Evolutionary conservation across 768 basidiomycete genomes (phyloP), one percentile per base, ranked within the genome.

Genomic region (Calocybe gangraenosa): DNA sequence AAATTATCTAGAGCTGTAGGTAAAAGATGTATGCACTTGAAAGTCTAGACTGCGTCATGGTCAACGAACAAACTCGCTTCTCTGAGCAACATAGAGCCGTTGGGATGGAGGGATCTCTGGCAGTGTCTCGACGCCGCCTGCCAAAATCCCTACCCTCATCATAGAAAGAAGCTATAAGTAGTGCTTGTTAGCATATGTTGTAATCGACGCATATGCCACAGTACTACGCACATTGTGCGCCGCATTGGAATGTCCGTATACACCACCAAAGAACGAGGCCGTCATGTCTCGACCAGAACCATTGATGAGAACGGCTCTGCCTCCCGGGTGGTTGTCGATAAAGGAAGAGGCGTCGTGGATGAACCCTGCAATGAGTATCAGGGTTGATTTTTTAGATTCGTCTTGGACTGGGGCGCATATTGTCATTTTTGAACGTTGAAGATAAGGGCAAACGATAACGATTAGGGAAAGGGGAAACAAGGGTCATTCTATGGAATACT

Each of bases 221-320:
- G 13, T 38, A 18, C 19, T 17, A 65, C 79, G 49, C 58, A 82
- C 82, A 51, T 87, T 87, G 60, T 86, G 83, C 9, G 89, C 89
- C 5, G 87, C 88, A 61, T 88, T 86, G 7, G 85, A 87, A 58
- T 92, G 89, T 20, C 80, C 74, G 61, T 91, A 89, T 1, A 85
- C 69, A 18, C 91, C 91, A 3, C 92, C 92, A 59, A 84, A 88
- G 70, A 94, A 94, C 2, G 87, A 76, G 0, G 84, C 75, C 0
- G 91, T 92, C 60, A 87, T 82, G 51, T 94, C 91, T 57, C 81
- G 84, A n/a, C 91, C 92, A 13, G 82, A 72, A 49, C 71, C 79
- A 20, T 64, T 65, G 42, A 67, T 62, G 55, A 96, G 65, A 41
- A 87, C 57, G 31, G 67, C 58, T 32, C 68, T 68, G 13, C 92